Conservation (phyloP, 2,329 filamentous ascomycete genomes). For the Aaosphaeria pasadenensis region DNA sequence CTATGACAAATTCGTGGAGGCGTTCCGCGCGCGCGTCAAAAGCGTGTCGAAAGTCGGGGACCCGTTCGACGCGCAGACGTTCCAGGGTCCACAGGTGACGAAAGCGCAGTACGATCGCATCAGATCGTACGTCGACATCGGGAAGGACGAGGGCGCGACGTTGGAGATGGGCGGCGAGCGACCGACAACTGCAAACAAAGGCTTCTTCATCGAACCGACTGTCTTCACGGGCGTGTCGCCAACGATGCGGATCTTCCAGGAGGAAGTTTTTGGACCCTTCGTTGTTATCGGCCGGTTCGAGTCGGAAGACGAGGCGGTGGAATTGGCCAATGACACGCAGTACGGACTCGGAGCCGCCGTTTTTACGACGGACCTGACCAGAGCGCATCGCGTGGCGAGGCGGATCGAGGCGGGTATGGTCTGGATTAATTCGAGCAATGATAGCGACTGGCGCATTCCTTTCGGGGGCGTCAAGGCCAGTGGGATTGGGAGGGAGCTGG, state of each 20-base stretch:
- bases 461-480: background rate
- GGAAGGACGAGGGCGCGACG: constrained; percentile 50
- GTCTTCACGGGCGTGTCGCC: constrained; percentile 1
- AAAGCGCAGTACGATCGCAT: constrained; percentile 21
- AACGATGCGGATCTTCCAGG: constrained; percentile 66
- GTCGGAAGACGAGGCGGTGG: constrained; percentile 64
- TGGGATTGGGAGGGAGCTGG: background rate
- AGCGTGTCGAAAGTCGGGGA: background rate
- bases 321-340: constrained; percentile 73
- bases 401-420: constrained; percentile 38
- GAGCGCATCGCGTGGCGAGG: constrained; percentile 13
- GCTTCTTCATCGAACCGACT: background rate
- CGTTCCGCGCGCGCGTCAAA: constrained; percentile 44
- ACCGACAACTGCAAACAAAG: background rate
- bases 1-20: constrained; percentile 46
- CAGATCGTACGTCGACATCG: constrained; percentile 47
- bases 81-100: background rate
- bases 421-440: constrained; percentile 1
- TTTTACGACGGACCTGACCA: constrained; percentile 11
- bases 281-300: constrained; percentile 63
- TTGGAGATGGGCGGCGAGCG: constrained; percentile 42
- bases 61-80: background rate
- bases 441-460: background rate
- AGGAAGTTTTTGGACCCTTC: constrained; percentile 71
- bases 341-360: constrained; percentile 47